Conservation (phyloP, 805 yeast genomes). For the Nakazawaea siamensis region DNA sequence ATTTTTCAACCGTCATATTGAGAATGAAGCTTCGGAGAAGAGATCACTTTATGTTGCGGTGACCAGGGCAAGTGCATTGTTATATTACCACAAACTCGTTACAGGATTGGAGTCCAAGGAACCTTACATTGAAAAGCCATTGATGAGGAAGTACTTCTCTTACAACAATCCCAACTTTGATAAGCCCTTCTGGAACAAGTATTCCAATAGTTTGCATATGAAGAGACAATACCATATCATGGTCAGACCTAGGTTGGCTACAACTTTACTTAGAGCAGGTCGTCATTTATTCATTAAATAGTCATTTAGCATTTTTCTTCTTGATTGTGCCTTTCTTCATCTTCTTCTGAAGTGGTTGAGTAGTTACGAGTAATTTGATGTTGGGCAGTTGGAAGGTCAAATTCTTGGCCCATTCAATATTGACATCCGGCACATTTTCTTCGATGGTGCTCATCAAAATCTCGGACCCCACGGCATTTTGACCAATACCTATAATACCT, state of each 20-base stretch:
- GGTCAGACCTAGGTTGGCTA: background rate
- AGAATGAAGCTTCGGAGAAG: conserved; percentile 22
- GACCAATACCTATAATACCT: conserved; percentile 28
- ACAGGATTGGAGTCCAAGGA: background rate
- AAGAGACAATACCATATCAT: background rate
- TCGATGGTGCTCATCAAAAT: conserved; percentile 11
- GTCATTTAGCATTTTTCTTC: background rate
- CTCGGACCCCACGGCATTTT: conserved; percentile 21
- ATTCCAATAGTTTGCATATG: background rate
- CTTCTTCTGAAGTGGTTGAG: conserved; percentile 33
- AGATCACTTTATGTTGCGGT: conserved; percentile 55
- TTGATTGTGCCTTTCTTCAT: conserved; percentile 14
- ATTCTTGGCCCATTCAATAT: conserved; percentile 37
- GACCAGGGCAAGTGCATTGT: conserved; percentile 49
- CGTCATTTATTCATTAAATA: background rate
- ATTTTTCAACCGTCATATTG: conserved; percentile 3
- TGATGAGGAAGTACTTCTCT: conserved; percentile 1
- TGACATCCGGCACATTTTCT: conserved; percentile 24
- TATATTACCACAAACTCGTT: conserved; percentile 26
- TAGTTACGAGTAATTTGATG: conserved; percentile 34
- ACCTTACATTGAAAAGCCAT: background rate
- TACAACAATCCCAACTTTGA: background rate
- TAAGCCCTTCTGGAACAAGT: conserved; percentile 4
- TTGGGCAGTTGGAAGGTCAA: conserved; percentile 27
- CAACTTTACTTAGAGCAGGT: background rate